Base-by-base conservation (phyloP, 2,329 filamentous ascomycete genomes). In the Neonectria punicea region DNA sequence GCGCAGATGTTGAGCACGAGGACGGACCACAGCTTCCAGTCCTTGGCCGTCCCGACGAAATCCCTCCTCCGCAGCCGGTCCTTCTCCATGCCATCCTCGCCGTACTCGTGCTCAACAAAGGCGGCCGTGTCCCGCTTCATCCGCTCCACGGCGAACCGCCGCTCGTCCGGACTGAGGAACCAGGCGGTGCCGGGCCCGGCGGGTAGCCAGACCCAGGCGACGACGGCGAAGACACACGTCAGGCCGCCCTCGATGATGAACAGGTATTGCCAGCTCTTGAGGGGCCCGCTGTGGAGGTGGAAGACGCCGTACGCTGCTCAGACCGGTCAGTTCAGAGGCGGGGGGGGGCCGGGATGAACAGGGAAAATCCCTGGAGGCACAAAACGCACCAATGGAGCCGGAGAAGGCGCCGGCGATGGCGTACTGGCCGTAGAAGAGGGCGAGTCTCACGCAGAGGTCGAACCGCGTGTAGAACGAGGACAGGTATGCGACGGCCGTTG, bases 221-320 rank as follows among this genome's bases (percentile, higher is more conserved):
- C n/a, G 34, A 71, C 13, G n/a, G 73, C 74, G 43, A 77, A 63
- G 39, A 75, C 58, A 34, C 73, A 74, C 18, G 75, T 77, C 1
- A 77, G 82, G 4, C 82, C 78, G 9, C 90, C 90, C 73, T 92
- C 89, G n/a, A 92, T 87, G 53, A 92, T 89, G 76, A 92, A 92
- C 0, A 91, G 81, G 87, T 87, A 90, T 10, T 87, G 81, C 89
- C 89, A 92, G 13, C 88, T 89, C 30, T 83, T 85, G 3, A 90
- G 69, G 16, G 53, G 41, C 2, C 73, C 67, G 10, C 62, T 30
- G 43, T 65, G 66, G 54, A 75, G 61, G 53, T 75, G 73, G 60
- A 73, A 74, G 53, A 74, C 70, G 58, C 71, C 73, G 43, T 75
- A 75, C 47, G 73, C 73, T 74, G 41, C 6, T 39, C 36, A 36